Percentiles rank a stretch among this genome's conserved stretches.
These are phyloP conservation scores for Saxophila tyrrhenica DNA, from an alignment of 495 filamentous ascomycete species.

Conservation along the genomic window DNA sequence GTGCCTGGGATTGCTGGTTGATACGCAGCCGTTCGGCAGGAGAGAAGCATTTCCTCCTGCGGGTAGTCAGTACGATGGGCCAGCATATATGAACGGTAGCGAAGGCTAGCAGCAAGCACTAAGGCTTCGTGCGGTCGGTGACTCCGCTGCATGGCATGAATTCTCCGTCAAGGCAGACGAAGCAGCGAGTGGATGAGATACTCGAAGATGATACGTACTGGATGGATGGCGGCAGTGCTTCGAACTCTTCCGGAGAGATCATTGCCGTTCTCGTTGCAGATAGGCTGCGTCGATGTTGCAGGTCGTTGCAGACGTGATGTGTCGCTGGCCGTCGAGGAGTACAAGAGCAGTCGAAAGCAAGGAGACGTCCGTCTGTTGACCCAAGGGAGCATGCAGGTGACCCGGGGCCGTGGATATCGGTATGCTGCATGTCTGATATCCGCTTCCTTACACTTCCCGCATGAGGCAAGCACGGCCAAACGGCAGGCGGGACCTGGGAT, in stretches of 20 bases:
- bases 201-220: conserved; percentile 6
- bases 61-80: background rate
- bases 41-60: conserved; percentile 29
- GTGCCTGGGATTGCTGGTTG: background rate
- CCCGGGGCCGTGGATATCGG: background rate
- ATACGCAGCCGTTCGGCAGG: conserved; percentile 28
- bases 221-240: conserved; percentile 7
- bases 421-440: conserved; percentile 1
- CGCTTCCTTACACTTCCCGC: background rate
- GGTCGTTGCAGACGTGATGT: background rate
- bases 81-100: too few relatives aligned
- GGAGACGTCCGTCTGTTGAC: background rate
- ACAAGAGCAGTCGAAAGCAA: too few relatives aligned
- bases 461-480: background rate
- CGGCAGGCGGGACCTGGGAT: background rate
- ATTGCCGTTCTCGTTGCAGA: background rate
- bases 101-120: too few relatives aligned
- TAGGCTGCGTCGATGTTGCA: background rate
- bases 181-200: too few relatives aligned
- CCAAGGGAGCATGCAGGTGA: background rate
- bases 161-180: too few relatives aligned
- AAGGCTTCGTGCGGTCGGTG: too few relatives aligned
- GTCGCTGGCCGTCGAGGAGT: background rate
- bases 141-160: too few relatives aligned
- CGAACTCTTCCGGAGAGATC: conserved; percentile 4